phyloP scores from a whole-genome alignment of 805 yeast genomes.

The Barnettozyma botsteinii region DNA sequence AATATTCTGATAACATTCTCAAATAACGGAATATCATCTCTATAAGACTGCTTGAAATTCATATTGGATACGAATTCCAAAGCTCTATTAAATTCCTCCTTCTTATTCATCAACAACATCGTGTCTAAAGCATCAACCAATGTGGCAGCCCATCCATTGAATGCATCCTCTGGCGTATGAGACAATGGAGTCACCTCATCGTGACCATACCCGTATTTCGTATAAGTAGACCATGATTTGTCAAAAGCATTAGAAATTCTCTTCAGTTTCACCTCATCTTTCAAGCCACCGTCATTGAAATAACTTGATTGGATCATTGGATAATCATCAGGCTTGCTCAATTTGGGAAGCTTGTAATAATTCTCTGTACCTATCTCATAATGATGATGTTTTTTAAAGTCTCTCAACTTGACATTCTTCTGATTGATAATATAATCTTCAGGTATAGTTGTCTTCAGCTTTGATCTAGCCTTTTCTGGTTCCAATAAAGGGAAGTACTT shows the following conservation, averaged over 20 bases:
- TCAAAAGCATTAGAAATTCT: constrained; percentile 33
- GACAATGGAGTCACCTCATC: constrained; percentile 41
- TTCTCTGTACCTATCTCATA: constrained; percentile 23
- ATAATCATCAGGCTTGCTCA: constrained; percentile 15
- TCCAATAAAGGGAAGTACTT: constrained; percentile 34
- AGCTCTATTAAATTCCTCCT: constrained; percentile 34
- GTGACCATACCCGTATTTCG: constrained; percentile 37
- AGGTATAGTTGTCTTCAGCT: constrained; percentile 11
- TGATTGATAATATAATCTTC: constrained; percentile 20
- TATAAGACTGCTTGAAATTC: constrained; percentile 34
- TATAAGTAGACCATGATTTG: constrained; percentile 41
- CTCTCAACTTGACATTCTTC: constrained; percentile 16
- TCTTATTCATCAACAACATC: constrained; percentile 39
- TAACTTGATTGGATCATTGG: constrained; percentile 26
- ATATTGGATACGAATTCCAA: constrained; percentile 31
- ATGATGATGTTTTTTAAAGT: constrained; percentile 16
- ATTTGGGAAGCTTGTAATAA: constrained; percentile 18
- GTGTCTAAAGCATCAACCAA: constrained; percentile 49
- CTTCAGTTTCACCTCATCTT: constrained; percentile 23
- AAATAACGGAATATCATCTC: constrained; percentile 40
- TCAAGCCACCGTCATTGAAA: constrained; percentile 27
- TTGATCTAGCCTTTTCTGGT: constrained; percentile 14
- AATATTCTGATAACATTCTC: constrained; percentile 47
- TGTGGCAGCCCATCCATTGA: constrained; percentile 47
- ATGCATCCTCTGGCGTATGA: constrained; percentile 31